Percentiles rank a stretch among this genome's conserved stretches.
Conservation (phyloP, 495 filamentous ascomycete species). For the Neurospora tetrasperma region DNA sequence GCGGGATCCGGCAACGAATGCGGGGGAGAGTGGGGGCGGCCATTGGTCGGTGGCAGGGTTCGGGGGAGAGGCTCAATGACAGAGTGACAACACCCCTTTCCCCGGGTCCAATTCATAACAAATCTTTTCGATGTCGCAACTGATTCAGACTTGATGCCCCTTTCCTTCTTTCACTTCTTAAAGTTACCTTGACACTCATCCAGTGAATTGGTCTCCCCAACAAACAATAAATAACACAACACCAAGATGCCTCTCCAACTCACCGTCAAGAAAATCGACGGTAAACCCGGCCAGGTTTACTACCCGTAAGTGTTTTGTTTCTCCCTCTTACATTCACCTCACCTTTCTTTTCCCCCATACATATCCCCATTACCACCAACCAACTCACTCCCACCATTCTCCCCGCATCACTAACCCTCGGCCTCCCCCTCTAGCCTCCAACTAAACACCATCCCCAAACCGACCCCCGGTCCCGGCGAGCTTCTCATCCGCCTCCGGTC, state of each 20-base stretch:
- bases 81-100: background rate
- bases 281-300: slow-evolving; percentile 83
- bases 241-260: slow-evolving; percentile 36
- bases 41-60: background rate
- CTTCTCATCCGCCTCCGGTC: slow-evolving; percentile 61
- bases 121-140: background rate
- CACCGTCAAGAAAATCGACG: slow-evolving; percentile 41
- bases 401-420: background rate
- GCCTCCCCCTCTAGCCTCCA: slow-evolving; percentile 42
- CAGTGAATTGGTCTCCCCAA: background rate
- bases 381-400: background rate
- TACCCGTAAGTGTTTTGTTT: slow-evolving; percentile 44
- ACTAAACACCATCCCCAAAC: slow-evolving; percentile 46
- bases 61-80: background rate
- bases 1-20: background rate
- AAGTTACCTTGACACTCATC: background rate
- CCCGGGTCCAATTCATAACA: background rate
- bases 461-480: slow-evolving; percentile 50
- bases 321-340: background rate
- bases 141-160: background rate
- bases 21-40: background rate
- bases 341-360: background rate
- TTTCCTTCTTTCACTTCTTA: background rate
- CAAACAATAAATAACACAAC: background rate
- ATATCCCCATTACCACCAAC: background rate